Evolutionary conservation across 1,139 yeast genomes (phyloP), one percentile per base, ranked within the genome.

Genomic region (Magnusiomyces starmeri): DNA sequence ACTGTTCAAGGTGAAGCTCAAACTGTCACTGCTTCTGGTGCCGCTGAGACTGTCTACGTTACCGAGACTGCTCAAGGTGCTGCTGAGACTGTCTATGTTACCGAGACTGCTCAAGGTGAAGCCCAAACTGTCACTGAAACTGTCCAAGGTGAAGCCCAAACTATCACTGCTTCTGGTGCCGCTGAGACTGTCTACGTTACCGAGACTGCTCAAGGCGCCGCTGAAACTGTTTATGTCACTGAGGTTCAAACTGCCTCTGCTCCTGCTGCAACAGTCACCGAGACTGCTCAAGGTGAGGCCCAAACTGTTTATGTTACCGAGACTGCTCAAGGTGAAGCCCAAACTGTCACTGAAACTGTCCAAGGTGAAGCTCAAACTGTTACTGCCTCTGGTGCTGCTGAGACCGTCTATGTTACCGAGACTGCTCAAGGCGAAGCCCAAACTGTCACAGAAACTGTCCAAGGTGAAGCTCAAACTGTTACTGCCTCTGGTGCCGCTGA

Each of bases 101-200:
- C 21, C 32, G 26, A 44, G 24, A 16, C 39, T 12, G 22, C 12
- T 18, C 10, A 41, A 51, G 16, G 42, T 39, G 42, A 14, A 14
- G 42, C 37, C n/a, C 21, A 41, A 24, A 41, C 44, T 22, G 27
- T 44, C 26, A 20, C 40, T 14, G 47, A 16, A 3, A 4, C 16
- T 20, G 47, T n/a, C n/a, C n/a, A n/a, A n/a, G 43, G 40, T 22
- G 27, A n/a, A 3, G 24, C 47, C 9, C 26, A 18, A 10, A 43
- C 46, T 45, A 18, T 53, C 49, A 47, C 52, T 20, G 48, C 18
- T 16, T 9, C 54, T 14, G 34, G 40, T 32, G 47, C 25, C 12
- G 47, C 40, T 32, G 21, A 21, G 54, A 46, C 20, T n/a, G 37
- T 16, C n/a, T 43, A 26, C 37, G 21, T 14, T 4, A 43, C 46